Evolutionary conservation across 345 rosid species (phyloP).

Genomic region (Noccaea caerulescens): DNA sequence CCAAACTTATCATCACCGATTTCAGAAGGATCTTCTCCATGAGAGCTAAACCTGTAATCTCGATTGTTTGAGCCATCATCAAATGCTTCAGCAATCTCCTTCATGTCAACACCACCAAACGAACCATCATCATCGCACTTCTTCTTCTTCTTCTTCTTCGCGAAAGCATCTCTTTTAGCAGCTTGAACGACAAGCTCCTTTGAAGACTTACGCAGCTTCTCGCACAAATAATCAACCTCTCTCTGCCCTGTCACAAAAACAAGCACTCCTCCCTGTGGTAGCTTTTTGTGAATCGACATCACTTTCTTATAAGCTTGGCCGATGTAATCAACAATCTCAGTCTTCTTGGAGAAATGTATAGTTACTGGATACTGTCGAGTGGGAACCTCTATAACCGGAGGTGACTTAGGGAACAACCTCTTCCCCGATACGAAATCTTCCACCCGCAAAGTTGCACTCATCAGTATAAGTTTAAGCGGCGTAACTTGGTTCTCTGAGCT

Average conservation of each 20-base stretch:
- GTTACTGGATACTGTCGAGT: slow-evolving; percentile 83
- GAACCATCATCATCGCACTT: slow-evolving; percentile 43
- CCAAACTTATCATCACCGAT: slow-evolving; percentile 25
- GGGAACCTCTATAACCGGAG: slow-evolving; percentile 84
- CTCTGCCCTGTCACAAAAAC: slow-evolving; percentile 95
- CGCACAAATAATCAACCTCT: slow-evolving; percentile 85
- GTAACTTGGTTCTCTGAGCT: slow-evolving; percentile 50
- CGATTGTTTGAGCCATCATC: slow-evolving; percentile 49
- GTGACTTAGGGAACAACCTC: slow-evolving; percentile 60
- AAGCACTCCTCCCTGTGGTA: slow-evolving; percentile 90
- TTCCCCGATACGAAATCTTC: slow-evolving; percentile 76
- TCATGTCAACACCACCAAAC: slow-evolving; percentile 57
- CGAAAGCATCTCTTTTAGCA: slow-evolving; percentile 28
- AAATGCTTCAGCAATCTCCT: slow-evolving; percentile 83
- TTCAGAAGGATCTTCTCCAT: slow-evolving; percentile 57
- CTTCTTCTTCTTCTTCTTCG: slow-evolving; percentile 32
- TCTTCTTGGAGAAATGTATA: slow-evolving; percentile 78
- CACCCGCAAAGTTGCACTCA: slow-evolving; percentile 92
- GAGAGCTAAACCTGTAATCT: slow-evolving; percentile 58
- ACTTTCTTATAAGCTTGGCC: slow-evolving; percentile 90
- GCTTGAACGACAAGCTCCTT: slow-evolving; percentile 47
- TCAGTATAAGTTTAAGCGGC: slow-evolving; percentile 81
- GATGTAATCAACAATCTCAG: slow-evolving; percentile 81
- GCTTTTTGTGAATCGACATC: slow-evolving; percentile 77
- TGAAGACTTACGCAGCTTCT: slow-evolving; percentile 66